Base-by-base conservation (phyloP, 164 flowering plant species). In the Amborella trichopoda region DNA sequence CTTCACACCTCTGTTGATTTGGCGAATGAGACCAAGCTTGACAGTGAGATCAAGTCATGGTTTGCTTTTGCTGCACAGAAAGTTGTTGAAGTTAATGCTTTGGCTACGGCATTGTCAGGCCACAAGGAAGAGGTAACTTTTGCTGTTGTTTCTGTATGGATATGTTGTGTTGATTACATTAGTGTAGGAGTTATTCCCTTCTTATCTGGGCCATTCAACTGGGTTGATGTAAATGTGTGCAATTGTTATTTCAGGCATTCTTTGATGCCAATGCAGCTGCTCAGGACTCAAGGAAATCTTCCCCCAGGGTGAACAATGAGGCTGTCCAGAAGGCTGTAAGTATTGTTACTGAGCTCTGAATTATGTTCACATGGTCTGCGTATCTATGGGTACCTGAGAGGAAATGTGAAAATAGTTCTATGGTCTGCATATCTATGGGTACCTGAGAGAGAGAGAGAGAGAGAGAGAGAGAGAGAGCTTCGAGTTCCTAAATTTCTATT, bases 1-100 rank as follows among this genome's bases (percentile, higher is more conserved):
- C 85, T 82, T 44, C 95, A 89, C 68, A 85, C 94, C 63, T 94
- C 97, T 42, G 97, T 89, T 27, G 97, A 86, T 67, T 74, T 89
- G 3, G 72, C 67, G 0, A 89, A 89, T 47, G 97, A 89, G 64
- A 56, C 91, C 18, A 81, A 85, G 70, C 40, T 89, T 50, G 95
- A 85, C 49, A 23, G 57, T 4, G 97, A 89, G 51, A 69, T 89
- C 53, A 89, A 83, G 44, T 89, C 97, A 18, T 89, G 97, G 97
- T 66, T 89, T 33, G 95, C 97, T 55, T 89, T 89, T 64, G 95
- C 97, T 25, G 93, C 97, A 16, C 95, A 89, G 51, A 89, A 89
- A 48, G 70, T 89, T 2, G 64, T 80, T 64, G 97, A 89, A 81
- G 97, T 85, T 17, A 79, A 86, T 72, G 94, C 88, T 14, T 65